A percentile compares a stretch with the other conserved stretches of the same genome.
Conservation (phyloP, 2,329 filamentous ascomycete species). For the Colletotrichum lupini region DNA sequence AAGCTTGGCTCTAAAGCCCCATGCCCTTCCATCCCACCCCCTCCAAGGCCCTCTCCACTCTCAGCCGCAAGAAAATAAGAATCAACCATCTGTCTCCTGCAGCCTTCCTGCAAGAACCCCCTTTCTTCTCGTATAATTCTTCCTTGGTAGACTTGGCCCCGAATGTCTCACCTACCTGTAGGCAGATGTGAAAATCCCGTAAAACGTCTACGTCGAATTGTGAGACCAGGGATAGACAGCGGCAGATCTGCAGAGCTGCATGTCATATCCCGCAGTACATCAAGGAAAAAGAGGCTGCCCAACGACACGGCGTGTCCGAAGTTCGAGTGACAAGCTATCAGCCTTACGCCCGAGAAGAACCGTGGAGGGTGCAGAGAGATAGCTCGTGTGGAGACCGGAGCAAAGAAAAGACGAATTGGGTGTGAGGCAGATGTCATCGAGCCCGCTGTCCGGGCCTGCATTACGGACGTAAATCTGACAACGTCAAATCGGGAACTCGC, state of each 20-base stretch:
- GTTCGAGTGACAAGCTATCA: not conserved
- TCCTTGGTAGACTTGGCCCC: not conserved
- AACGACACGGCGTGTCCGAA: not conserved
- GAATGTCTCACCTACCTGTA: not conserved
- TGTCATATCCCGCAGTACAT: not conserved
- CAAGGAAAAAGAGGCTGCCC: not conserved
- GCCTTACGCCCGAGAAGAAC: not conserved
- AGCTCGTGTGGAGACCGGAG: not conserved
- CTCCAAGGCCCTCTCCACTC: not conserved
- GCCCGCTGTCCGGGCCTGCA: not conserved
- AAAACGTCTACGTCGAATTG: not conserved
- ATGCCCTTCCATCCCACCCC: too few relatives aligned
- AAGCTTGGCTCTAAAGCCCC: too few relatives aligned
- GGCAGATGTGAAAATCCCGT: not conserved
- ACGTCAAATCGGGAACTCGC: not conserved
- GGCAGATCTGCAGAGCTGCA: not conserved
- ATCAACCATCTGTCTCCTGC: not conserved
- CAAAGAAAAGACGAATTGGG: not conserved
- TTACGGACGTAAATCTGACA: not conserved
- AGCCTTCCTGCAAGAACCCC: not conserved
- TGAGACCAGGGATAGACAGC: not conserved
- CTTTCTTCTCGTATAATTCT: not conserved
- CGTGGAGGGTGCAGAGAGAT: not conserved
- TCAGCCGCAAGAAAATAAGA: not conserved
- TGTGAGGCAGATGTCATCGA: not conserved